Evolutionary conservation across 2,329 filamentous ascomycete species (phyloP), one percentile per base, ranked within the genome.

Genomic region (Arachnomyces sp.): DNA sequence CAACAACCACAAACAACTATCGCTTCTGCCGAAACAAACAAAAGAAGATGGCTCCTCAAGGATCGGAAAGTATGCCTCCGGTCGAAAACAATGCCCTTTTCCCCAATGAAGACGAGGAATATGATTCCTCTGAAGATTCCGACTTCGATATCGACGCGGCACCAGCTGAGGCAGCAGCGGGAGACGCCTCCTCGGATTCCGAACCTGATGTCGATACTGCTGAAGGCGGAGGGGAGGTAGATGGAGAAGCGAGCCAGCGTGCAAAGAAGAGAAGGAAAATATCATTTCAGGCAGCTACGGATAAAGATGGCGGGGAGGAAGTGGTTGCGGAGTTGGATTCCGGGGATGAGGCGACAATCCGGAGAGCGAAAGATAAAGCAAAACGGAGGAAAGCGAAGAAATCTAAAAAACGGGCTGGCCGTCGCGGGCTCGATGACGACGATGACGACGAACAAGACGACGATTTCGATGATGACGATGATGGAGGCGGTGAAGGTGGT

Each of bases 291-390:
- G 57, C 33, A 37, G 53, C 42, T 28, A 52, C 49, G 11, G 55
- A 56, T 37, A 42, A 39, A 28, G 46, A 44, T 16, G 44, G 40
- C 4, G 47, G 45, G 3, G 51, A 56, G 7, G 40, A 40, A 7
- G 21, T 43, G n/a, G 60, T 60, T 7, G 57, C 59, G 4, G 69
- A 66, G 29, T 55, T 76, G 3, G 71, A 75, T 43, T 76, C 74
- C 7, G 74, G 74, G 3, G 74, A 78, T 48, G 74, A 77, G 49
- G 68, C 61, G 6, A 76, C 71, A n/a, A 75, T 77, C 31, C 60
- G 60, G 40, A 73, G 69, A 45, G 67, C 63, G 42, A 42, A 54
- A 14, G 38, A 42, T 32, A 48, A 45, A 31, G 35, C 41, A 7
- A 48, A 46, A 5, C 21, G 21, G 16, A 59, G 54, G 41, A 71